Evolutionary conservation across 306 rosid genomes (phyloP), one percentile per base, ranked within the genome.

Genomic region (Quercus ilex): DNA sequence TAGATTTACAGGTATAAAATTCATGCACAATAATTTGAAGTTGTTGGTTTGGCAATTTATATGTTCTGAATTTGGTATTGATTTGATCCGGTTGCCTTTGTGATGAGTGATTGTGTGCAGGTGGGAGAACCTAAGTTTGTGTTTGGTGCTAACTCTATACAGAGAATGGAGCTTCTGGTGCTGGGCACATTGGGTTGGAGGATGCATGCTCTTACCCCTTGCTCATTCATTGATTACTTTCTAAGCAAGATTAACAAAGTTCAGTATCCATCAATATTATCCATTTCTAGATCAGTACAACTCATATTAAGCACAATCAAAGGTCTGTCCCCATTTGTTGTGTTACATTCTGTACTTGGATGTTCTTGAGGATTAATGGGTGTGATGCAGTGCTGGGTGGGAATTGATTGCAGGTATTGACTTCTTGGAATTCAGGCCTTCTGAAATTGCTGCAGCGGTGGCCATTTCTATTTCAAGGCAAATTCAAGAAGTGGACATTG

Each of bases 371-470:
- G 62, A 84, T 76, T 82, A 83, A 86, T 83, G 90, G 79, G 78
- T 77, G 71, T 72, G 76, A 86, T 67, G 69, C 75, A 70, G 46
- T 79, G 52, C 77, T 80, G 76, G 77, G 75, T 74, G 84, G 85
- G 72, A 74, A 79, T 82, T 59, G 63, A 85, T 84, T 91, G 87
- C 90, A 94, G 98, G 85, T 76, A 77, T 89, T 82, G 89, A 94
- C 80, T 92, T 94, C 88, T 92, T 94, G 92, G 96, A 94, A 76
- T 92, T 89, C 85, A 83, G 57, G 77, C 92, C 98, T 69, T 94
- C 97, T 71, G 98, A 94, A 84, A 89, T 94, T 19, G 98, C 96
- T 28, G 90, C 93, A 43, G 92, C 96, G 7, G 93, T 86, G 71
- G 96, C 97, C 78, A 86, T 91, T 73, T 88, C 78, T 60, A 81